Evolutionary conservation across 2,329 filamentous ascomycete genomes (phyloP), one percentile per base, ranked within the genome.

Genomic region (Fusarium gaditjirri): DNA sequence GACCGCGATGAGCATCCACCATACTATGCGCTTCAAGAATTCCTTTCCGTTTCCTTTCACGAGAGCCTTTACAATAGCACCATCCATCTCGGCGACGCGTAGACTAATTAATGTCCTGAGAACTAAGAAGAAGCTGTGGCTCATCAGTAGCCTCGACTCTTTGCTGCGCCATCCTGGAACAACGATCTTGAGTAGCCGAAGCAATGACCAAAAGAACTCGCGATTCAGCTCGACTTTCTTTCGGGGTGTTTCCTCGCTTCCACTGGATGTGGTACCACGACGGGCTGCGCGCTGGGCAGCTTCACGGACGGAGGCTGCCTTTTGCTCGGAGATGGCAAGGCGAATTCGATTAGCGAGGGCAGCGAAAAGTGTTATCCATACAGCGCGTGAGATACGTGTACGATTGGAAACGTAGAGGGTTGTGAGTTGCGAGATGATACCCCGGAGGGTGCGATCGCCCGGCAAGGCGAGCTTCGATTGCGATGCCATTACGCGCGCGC

Each of bases 1-100:
- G 21, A 99, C 88, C 31, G 96, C 95, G 73, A 99, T 96, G 61
- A 95, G 81, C 96, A 99, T 99, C 96, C 96, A 99, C 94, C 95
- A 98, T 10, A 97, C 89, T 76, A 99, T 91, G 1, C 94, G 91
- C 75, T 91, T 91, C 76, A 98, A 79, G 75, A 99, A 99, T 73
- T 97, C 94, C 81, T 90, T 93, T 21, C 95, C 96, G 74, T 92
- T 96, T 4, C 96, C 96, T 81, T 94, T 92, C 49, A 99, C 95
- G 61, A 99, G 84, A 72, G 91, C 95, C 83, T 96, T 97, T 65
- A 99, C 96, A 67, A 99, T 89, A 68, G 91, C 91, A 49, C 96
- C 96, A 82, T 99, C 96, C 86, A 99, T 91, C 81, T 97, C 95
- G 4, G 96, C 96, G 27, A 99, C 96, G 81, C 97, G 97, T 76